Percentiles rank a stretch among this genome's conserved stretches.
Conservation (phyloP, 1,139 yeast species). For the Candida mesenterica region DNA sequence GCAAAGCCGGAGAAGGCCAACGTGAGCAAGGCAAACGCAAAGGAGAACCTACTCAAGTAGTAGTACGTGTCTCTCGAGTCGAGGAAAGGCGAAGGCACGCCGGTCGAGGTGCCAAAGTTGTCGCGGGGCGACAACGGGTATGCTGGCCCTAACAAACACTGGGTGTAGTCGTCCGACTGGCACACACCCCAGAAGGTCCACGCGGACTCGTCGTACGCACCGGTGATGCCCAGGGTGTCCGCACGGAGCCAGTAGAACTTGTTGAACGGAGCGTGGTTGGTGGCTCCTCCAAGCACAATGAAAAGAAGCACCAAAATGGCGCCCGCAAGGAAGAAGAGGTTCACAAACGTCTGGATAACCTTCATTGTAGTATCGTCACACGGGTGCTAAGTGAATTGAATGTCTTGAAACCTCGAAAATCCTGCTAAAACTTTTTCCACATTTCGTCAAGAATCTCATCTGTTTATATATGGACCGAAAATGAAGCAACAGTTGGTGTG, state of each 20-base stretch:
- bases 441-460: background rate
- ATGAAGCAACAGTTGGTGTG: too few relatives aligned
- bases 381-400: too few relatives aligned
- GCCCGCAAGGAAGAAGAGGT: conserved; percentile 47
- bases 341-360: conserved; percentile 32
- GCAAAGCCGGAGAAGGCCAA: conserved; percentile 52
- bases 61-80: conserved; percentile 57
- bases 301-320: conserved; percentile 58
- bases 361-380: conserved; percentile 34
- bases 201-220: conserved; percentile 55
- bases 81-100: conserved; percentile 56
- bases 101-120: conserved; percentile 53
- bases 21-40: conserved; percentile 63
- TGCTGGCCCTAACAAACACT: conserved; percentile 52
- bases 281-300: conserved; percentile 65
- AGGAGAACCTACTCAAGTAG: conserved; percentile 69
- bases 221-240: conserved; percentile 55
- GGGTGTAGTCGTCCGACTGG: conserved; percentile 39
- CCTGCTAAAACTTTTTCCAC: too few relatives aligned
- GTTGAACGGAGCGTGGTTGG: conserved; percentile 59
- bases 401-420: too few relatives aligned
- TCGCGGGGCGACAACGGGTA: conserved; percentile 71
- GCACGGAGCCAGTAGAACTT: conserved; percentile 71
- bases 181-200: conserved; percentile 89
- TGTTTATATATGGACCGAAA: conserved; percentile 3